Evolutionary conservation across 2,329 filamentous ascomycete genomes (phyloP).

Genomic region (Trichoderma sp.): DNA sequence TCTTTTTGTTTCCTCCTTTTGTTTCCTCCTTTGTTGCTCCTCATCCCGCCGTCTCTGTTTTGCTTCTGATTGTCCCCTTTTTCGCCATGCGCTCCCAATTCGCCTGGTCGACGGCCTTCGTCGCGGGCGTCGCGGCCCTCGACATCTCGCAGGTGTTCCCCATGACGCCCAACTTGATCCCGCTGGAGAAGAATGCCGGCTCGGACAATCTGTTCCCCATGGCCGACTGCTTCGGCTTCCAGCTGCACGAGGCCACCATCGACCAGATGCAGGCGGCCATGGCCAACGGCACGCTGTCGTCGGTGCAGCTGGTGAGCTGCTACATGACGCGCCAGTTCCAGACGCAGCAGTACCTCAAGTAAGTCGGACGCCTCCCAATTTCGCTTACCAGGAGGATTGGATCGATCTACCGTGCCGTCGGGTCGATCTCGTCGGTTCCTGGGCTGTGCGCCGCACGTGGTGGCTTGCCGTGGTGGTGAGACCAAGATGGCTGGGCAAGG

Average conservation of each 20-base stretch:
- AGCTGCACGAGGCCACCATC: slow-evolving; percentile 70
- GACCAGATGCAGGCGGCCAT: slow-evolving; percentile 67
- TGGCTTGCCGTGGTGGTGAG: slow-evolving; percentile 10
- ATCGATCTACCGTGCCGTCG: slow-evolving; percentile 6
- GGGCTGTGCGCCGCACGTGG: background rate
- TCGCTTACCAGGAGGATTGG: background rate
- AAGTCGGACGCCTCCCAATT: slow-evolving; percentile 31
- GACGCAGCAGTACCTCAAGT: slow-evolving; percentile 68
- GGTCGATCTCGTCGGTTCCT: slow-evolving; percentile 1
- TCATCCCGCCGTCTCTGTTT: background rate
- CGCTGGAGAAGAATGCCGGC: slow-evolving; percentile 43
- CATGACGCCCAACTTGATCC: slow-evolving; percentile 39
- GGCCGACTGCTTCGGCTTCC: slow-evolving; percentile 61
- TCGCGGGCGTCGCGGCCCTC: slow-evolving; percentile 26
- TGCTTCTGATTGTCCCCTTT: background rate
- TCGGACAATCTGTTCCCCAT: slow-evolving; percentile 60
- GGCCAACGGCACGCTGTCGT: slow-evolving; percentile 57
- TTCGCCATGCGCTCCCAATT: slow-evolving; percentile 33
- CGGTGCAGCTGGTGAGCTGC: slow-evolving; percentile 62
- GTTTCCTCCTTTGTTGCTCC: background rate
- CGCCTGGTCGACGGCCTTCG: slow-evolving; percentile 35
- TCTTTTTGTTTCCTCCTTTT: background rate
- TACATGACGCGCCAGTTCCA: slow-evolving; percentile 65
- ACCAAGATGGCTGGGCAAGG: background rate
- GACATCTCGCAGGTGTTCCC: slow-evolving; percentile 25